phyloP scores from a whole-genome alignment of 176 grass and related monocot genomes.

The Ensete ventricosum region DNA sequence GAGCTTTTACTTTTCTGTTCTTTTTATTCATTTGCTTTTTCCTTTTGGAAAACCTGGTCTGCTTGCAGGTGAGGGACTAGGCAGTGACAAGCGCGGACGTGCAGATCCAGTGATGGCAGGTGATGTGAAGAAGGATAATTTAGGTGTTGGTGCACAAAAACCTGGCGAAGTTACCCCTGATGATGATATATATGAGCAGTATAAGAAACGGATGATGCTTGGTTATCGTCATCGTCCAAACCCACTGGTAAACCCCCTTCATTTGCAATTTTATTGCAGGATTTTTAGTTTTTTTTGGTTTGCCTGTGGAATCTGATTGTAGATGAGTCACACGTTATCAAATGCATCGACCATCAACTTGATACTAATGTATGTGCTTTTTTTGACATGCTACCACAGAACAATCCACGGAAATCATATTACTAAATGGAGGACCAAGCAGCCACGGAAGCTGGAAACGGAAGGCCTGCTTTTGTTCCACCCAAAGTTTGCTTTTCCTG shows the following conservation, averaged over 20 bases:
- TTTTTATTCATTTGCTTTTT: no score
- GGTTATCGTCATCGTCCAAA: slow-evolving; percentile 87
- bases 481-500: no score
- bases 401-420: slow-evolving; percentile 80
- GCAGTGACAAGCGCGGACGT: slow-evolving; percentile 73
- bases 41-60: neutral
- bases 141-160: slow-evolving; percentile 79
- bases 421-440: slow-evolving; percentile 27
- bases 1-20: no score
- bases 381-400: slow-evolving; percentile 32
- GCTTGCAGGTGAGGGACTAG: slow-evolving; percentile 87
- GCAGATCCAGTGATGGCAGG: slow-evolving; percentile 88
- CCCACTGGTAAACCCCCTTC: slow-evolving; percentile 47
- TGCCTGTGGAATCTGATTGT: no score
- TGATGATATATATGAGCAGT: slow-evolving; percentile 99
- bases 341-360: no score
- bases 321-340: no score
- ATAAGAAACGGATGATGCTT: slow-evolving; percentile 99
- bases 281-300: no score
- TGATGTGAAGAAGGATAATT: slow-evolving; percentile 72
- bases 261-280: no score
- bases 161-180: slow-evolving; percentile 67
- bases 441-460: neutral
- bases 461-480: no score
- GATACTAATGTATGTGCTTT: neutral